Evolutionary conservation across 148 eudicot species (phyloP).

Genomic region (Cornus kousa): DNA sequence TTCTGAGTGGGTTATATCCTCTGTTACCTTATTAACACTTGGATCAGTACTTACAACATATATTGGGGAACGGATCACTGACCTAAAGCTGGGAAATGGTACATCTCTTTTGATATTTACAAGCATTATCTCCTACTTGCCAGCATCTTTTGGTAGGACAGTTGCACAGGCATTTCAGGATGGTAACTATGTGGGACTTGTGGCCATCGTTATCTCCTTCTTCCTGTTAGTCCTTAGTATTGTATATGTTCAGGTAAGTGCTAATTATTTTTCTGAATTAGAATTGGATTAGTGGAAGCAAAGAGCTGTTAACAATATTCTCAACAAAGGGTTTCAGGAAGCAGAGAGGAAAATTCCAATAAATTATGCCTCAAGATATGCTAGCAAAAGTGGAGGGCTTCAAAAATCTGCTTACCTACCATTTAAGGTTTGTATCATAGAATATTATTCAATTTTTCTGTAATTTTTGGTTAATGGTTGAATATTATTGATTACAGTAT

Average conservation of each 20-base stretch:
- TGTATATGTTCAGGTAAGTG: conserved; percentile 93
- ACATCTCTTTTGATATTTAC: conserved; percentile 97
- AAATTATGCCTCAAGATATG: conserved; percentile 94
- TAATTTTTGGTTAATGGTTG: not conserved
- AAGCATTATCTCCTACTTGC: conserved; percentile 93
- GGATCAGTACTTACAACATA: conserved; percentile 90
- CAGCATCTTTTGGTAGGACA: conserved; percentile 98
- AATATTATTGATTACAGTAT: not conserved
- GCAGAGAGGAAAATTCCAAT: conserved; percentile 99
- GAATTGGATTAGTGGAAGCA: conserved; percentile 8
- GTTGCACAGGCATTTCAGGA: conserved; percentile 83
- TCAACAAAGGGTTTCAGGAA: conserved; percentile 65
- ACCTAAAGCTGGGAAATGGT: conserved; percentile 97
- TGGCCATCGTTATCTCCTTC: conserved; percentile 61
- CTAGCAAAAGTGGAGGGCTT: conserved; percentile 78
- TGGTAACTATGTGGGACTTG: conserved; percentile 85
- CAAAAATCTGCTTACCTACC: conserved; percentile 94
- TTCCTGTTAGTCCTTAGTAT: conserved; percentile 83
- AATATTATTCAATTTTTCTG: not conserved
- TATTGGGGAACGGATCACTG: conserved; percentile 90
- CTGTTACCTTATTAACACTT: conserved; percentile 79
- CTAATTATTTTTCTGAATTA: not conserved
- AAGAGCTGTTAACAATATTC: conserved; percentile 21
- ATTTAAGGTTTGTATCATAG: conserved; percentile 63
- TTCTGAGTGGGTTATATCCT: conserved; percentile 82